Evolutionary conservation across 768 basidiomycete genomes (phyloP).

Genomic region (Suillus sp.): DNA sequence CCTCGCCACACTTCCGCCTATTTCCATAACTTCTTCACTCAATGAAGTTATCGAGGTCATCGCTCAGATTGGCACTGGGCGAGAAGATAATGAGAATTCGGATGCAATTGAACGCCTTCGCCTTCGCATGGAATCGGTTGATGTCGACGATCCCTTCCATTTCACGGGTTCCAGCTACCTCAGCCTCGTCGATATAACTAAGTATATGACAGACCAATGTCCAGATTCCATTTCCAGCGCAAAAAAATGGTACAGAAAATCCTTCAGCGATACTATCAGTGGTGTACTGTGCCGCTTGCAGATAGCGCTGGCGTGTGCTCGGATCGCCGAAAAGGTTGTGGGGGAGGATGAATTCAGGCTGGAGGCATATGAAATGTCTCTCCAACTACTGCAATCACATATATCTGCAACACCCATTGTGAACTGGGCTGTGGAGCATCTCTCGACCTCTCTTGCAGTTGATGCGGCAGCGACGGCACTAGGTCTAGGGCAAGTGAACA

Average conservation of each 20-base stretch:
- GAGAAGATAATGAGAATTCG: not conserved
- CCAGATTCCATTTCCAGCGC: not conserved
- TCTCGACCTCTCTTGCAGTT: conserved; percentile 2
- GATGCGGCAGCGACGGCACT: conserved; percentile 5
- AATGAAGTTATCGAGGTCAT: not conserved
- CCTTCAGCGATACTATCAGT: not conserved
- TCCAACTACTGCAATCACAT: conserved; percentile 6
- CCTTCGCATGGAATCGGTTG: not conserved
- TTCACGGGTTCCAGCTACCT: conserved; percentile 3
- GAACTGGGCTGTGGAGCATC: conserved; percentile 1
- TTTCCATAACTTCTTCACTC: not conserved
- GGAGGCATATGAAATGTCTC: conserved; percentile 8
- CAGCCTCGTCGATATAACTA: not conserved
- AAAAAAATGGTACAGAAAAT: not conserved
- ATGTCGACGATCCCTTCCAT: not conserved
- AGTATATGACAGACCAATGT: not conserved
- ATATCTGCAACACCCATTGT: not conserved
- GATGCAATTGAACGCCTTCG: not conserved
- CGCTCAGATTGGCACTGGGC: not conserved
- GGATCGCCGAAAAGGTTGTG: not conserved
- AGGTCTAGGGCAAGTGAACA: not conserved
- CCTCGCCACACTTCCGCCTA: not conserved
- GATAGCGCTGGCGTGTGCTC: not conserved
- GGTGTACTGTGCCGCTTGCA: not conserved
- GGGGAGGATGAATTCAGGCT: conserved; percentile 1